Conservation (phyloP, 2,329 filamentous ascomycete species). For the Aureobasidium pullulans region DNA sequence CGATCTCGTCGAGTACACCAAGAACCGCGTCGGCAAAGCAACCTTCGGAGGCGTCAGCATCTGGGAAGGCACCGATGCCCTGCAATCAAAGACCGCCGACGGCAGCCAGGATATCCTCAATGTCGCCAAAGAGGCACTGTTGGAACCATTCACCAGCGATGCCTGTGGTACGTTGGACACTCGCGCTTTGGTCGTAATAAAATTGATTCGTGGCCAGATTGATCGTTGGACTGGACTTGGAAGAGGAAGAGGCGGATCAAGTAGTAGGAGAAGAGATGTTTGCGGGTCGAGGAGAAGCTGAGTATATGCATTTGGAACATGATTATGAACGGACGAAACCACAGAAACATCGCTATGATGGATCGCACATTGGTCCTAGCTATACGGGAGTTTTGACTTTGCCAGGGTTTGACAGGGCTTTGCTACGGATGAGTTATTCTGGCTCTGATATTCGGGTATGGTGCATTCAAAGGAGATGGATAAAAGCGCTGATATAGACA, state of each 20-base stretch:
- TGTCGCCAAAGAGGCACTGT: slow-evolving; percentile 5
- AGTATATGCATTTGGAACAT: not conserved
- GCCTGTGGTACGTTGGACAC: slow-evolving; percentile 9
- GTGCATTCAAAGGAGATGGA: no score
- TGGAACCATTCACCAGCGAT: slow-evolving; percentile 8
- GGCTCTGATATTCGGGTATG: no score
- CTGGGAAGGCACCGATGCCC: slow-evolving; percentile 8
- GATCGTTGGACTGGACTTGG: not conserved
- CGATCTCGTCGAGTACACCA: not conserved
- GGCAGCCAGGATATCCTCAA: not conserved
- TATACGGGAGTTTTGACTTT: not conserved
- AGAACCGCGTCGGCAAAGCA: not conserved
- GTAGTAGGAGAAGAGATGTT: not conserved
- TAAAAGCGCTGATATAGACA: no score
- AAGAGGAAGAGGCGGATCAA: not conserved
- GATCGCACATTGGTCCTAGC: not conserved
- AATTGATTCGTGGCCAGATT: slow-evolving; percentile 9
- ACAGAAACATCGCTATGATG: not conserved
- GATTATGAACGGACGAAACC: not conserved
- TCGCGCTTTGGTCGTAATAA: not conserved
- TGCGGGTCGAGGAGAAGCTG: not conserved
- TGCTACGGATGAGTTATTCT: no score
- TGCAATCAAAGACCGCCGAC: not conserved
- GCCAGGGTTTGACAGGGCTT: no score
- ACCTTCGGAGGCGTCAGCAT: slow-evolving; percentile 9